Evolutionary conservation across 441 rosid genomes (phyloP), one percentile per base, ranked within the genome.

Genomic region (Adansonia rubrostipa): DNA sequence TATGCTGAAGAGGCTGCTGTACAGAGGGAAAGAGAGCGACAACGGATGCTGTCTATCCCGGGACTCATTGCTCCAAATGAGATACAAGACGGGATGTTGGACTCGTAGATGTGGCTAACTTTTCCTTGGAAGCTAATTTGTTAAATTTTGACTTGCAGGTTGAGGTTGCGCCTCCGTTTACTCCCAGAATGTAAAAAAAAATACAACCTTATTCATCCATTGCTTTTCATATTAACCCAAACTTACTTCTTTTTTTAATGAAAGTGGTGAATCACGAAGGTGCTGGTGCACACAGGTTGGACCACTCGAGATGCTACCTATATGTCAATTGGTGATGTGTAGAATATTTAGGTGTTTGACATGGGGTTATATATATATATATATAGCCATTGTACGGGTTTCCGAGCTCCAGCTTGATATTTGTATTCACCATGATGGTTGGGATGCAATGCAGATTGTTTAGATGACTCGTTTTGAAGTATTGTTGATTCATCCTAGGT

Each of bases 61-160:
- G 99, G 99, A 80, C 92, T 97, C 71, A 92, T 97, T 47, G 97
- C 98, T 76, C 99, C 99, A 13, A 91, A 90, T 64, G 99, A 97
- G 83, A 90, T 93, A 74, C 99, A 95, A 85, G 99, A 97, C 51
- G 99, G 95, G 87, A 97, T 97, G 99, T 78, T 90, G 79, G 99
- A 97, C 82, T 92, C 98, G 0, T 93, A 90, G 89, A 72, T 66
- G 60, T 9, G 51, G 79, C 72, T 67, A 56, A 65, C 56, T 81
- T 73, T 66, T 57, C 64, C 10, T 47, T 33, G 71, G 73, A 80
- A 74, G 84, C 86, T 82, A 83, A 84, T 84, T 65, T 76, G 62
- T 58, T 77, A 78, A 72, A 71, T 74, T 63, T 68, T 70, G 77
- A 73, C 65, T 15, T 70, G 68, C 77, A 80, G 71, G 76, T 74